phyloP scores from a whole-genome alignment of 345 rosid species.

The Camelina sativa region DNA sequence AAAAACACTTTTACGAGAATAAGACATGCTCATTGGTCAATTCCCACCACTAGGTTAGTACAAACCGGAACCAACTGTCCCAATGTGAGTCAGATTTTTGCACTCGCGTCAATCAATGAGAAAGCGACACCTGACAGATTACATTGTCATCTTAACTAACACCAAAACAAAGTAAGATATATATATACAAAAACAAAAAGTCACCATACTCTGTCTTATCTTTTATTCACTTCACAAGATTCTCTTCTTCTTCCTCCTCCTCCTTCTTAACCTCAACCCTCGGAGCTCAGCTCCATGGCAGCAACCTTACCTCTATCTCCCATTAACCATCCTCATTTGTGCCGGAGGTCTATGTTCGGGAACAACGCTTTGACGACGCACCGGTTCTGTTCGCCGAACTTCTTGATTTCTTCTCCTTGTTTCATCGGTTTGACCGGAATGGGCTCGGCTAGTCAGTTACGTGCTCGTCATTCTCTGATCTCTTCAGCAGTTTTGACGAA shows the following conservation, averaged over 20 bases:
- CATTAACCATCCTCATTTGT: slow-evolving; percentile 23
- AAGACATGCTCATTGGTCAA: slow-evolving; percentile 10
- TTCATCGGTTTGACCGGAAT: background rate
- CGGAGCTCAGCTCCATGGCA: slow-evolving; percentile 29
- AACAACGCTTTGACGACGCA: background rate
- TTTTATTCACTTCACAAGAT: background rate
- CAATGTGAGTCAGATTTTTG: slow-evolving; percentile 3
- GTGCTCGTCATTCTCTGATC: slow-evolving; percentile 35
- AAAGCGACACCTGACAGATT: slow-evolving; percentile 24
- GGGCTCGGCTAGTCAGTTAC: slow-evolving; percentile 16
- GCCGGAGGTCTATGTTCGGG: slow-evolving; percentile 16
- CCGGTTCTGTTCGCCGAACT: slow-evolving; percentile 33
- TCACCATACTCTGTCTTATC: background rate
- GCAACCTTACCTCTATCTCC: slow-evolving; percentile 25
- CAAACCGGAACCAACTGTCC: slow-evolving; percentile 1
- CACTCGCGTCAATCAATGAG: background rate
- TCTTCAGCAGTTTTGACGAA: slow-evolving; percentile 25
- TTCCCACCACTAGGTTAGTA: background rate
- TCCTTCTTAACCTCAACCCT: background rate
- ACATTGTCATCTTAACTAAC: background rate
- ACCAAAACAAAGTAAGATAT: background rate
- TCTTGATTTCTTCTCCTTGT: slow-evolving; percentile 27
- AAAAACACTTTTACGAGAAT: slow-evolving; percentile 1
- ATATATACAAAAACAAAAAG: background rate
- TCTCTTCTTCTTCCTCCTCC: background rate